Base-by-base conservation (phyloP, 805 yeast genomes). In the Cyberlindnera nakhonratchasimensis region DNA sequence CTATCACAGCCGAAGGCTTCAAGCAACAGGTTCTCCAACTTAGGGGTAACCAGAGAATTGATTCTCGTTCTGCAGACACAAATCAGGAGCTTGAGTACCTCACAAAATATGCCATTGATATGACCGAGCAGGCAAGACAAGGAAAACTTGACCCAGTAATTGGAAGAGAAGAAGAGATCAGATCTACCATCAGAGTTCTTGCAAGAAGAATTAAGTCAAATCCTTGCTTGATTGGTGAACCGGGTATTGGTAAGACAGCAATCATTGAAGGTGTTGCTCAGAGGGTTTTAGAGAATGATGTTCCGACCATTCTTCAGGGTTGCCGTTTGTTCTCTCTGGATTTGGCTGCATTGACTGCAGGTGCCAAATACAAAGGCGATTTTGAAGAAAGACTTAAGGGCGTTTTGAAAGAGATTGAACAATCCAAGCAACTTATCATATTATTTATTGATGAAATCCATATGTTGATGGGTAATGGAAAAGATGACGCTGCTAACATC, bases 401-500 rank as follows among this genome's bases (percentile, higher is more conserved):
- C 54, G 98, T 93, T 23, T 73, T 93, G 61, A 88, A 82, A 61
- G 99, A 93, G 58, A 86, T 93, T 57, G 96, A 88, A 64, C 84
- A 88, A 54, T 82, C 95, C 1, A 81, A 82, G 56, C 84, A 79
- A 37, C 75, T 89, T 78, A 88, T 93, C 52, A 81, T 93, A 50
- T 74, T 93, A 45, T 93, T 93, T 70, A 86, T 93, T 57, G 99
- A 93, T 69, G 99, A 93, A 68, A 93, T 93, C 62, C 99, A 93
- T 69, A 93, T 93, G 97, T 78, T 93, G 53, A 93, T 93, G 99
- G 99, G 99, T 56, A 96, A 93, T 62, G 99, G 99, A 62, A 93
- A 90, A 68, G 80, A 86, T 49, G 99, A 93, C 32, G 96, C 96
- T 29, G 99, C 99, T 30, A 93, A 93, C 66, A 77, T 93, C 58